A percentile compares a stretch with the other conserved stretches of the same genome.
phyloP scores from a whole-genome alignment of 2,329 filamentous ascomycete genomes.

The Pestalotiopsis sp. region DNA sequence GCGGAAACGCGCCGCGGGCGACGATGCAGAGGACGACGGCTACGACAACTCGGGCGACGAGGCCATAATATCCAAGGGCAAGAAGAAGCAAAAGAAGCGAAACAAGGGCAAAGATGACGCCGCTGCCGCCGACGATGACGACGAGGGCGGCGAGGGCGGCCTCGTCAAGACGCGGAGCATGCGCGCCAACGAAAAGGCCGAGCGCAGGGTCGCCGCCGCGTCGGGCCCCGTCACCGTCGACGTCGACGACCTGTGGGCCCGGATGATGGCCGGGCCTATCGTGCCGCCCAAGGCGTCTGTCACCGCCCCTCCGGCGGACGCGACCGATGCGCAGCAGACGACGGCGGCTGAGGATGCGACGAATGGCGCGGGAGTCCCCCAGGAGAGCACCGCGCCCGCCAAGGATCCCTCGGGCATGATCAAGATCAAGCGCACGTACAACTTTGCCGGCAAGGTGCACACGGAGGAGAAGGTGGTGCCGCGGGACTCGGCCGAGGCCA shows the following conservation, averaged over 20 bases:
- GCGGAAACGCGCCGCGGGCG: conserved; percentile 31
- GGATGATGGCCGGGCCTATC: conserved; percentile 59
- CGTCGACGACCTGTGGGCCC: conserved; percentile 71
- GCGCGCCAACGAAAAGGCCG: conserved; percentile 66
- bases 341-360: background rate
- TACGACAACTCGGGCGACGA: conserved; percentile 76
- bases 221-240: conserved; percentile 69
- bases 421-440: conserved; percentile 72
- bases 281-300: conserved; percentile 29
- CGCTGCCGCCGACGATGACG: conserved; percentile 43
- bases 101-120: conserved; percentile 44
- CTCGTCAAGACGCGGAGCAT: conserved; percentile 75
- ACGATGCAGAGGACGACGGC: conserved; percentile 44
- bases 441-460: conserved; percentile 74
- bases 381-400: conserved; percentile 23
- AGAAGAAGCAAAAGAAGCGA: conserved; percentile 51
- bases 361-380: conserved; percentile 13
- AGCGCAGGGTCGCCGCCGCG: conserved; percentile 54
- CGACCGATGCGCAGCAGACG: conserved; percentile 14
- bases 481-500: conserved; percentile 67
- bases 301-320: conserved; percentile 17
- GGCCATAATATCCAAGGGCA: conserved; percentile 65
- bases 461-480: conserved; percentile 73
- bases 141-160: conserved; percentile 62
- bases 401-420: conserved; percentile 46